Evolutionary conservation across 2,329 filamentous ascomycete genomes (phyloP), one percentile per base, ranked within the genome.

Genomic region (Biscogniauxia mediterranea): DNA sequence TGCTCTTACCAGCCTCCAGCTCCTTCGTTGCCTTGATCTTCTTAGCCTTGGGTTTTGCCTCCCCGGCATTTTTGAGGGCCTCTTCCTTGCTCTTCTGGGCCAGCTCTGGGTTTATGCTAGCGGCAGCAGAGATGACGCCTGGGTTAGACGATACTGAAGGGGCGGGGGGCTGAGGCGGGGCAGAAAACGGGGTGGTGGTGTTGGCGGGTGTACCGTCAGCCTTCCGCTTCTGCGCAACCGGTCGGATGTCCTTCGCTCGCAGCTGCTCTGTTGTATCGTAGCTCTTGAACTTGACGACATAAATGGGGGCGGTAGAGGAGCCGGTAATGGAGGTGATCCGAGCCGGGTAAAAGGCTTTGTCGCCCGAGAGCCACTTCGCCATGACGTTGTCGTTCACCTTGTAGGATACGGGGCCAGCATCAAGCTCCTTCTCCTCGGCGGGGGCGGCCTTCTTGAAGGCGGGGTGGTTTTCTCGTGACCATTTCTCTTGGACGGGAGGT

Each of bases 311-410:
- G 52, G 88, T 90, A n/a, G 89, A 89, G 8, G 93, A 97, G 61
- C 95, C 95, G 21, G 94, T 97, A 70, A 97, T 93, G 57, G 91
- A 93, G 56, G 92, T 94, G 76, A 99, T 96, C 71, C 92, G 89
- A 51, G 93, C 95, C 53, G 92, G 89, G 78, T 98, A 98, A 78
- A 93, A 97, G 23, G 85, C 85, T 72, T 91, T 92, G 77, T 99
- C 95, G 58, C 92, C 93, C 9, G 92, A 90, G 54, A 90, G 80
- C 92, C 93, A 99, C 77, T 94, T 93, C 54, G 94, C 95, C 76
- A 95, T 83, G 58, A 97, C 91, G 32, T 83, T 90, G 71, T 99
- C 95, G 74, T 97, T 97, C 66, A 97, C 91, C 60, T 90, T 86
- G 78, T 93, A 97, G 9, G 82, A 83, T 2, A 83, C 80, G 0